These are phyloP conservation scores for Solanum chilense DNA, from an alignment of 257 asterid genomes.

Conservation along the genomic window DNA sequence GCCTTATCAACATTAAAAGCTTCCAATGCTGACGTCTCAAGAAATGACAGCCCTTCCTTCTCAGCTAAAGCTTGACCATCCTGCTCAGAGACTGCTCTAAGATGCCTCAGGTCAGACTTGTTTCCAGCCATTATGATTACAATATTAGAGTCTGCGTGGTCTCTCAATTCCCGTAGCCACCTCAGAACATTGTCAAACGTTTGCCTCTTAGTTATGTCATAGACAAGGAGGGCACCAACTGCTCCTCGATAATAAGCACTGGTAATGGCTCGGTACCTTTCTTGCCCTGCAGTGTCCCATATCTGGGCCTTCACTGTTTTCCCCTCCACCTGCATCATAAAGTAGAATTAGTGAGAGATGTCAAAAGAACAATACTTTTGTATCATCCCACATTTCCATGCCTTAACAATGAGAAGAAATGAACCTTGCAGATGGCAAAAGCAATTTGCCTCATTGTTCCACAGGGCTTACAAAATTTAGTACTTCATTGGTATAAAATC, in stretches of 20 bases:
- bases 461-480: background rate
- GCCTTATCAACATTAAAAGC: slow-evolving; percentile 62
- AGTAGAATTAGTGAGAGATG: background rate
- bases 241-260: slow-evolving; percentile 88
- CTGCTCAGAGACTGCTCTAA: slow-evolving; percentile 50
- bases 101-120: slow-evolving; percentile 77
- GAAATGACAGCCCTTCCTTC: slow-evolving; percentile 74
- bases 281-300: slow-evolving; percentile 90
- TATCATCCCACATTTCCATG: background rate
- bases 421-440: background rate
- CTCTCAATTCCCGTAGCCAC: slow-evolving; percentile 80
- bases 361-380: background rate
- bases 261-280: slow-evolving; percentile 73
- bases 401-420: background rate
- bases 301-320: slow-evolving; percentile 78
- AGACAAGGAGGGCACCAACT: slow-evolving; percentile 75
- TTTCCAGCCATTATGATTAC: slow-evolving; percentile 78
- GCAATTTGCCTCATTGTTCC: background rate
- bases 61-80: slow-evolving; percentile 69
- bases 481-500: background rate
- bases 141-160: slow-evolving; percentile 74
- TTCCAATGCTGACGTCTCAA: slow-evolving; percentile 74
- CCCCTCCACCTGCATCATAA: slow-evolving; percentile 47
- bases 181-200: slow-evolving; percentile 68
- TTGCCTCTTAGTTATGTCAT: slow-evolving; percentile 70